A percentile compares a stretch with the other conserved stretches of the same genome.
These are phyloP conservation scores for Termitomyces sp. DNA, from an alignment of 768 basidiomycete species.

Conservation along the genomic window DNA sequence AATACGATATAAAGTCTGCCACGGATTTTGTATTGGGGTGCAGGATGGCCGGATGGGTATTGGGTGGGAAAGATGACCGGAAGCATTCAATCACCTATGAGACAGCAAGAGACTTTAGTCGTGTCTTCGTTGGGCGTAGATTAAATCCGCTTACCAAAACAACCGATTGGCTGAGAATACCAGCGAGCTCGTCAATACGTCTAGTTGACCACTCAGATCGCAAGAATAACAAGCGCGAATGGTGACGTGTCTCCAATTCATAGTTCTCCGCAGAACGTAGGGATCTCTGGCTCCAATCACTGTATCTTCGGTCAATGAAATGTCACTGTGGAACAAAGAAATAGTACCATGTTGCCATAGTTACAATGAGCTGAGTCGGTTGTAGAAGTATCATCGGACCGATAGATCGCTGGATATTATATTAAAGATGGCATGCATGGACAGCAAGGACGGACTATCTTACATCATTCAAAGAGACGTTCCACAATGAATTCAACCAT, in stretches of 20 bases:
- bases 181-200: slow-evolving; percentile 40
- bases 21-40: slow-evolving; percentile 14
- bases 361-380: slow-evolving; percentile 37
- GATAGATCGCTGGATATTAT: slow-evolving; percentile 7
- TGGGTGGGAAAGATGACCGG: slow-evolving; percentile 33
- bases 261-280: slow-evolving; percentile 38
- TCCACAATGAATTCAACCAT: slow-evolving; percentile 56
- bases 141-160: slow-evolving; percentile 33
- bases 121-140: neutral
- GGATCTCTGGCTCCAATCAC: slow-evolving; percentile 39
- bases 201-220: slow-evolving; percentile 34
- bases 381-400: slow-evolving; percentile 39
- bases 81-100: slow-evolving; percentile 45
- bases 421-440: neutral
- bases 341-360: slow-evolving; percentile 40
- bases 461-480: slow-evolving; percentile 21
- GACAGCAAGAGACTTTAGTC: neutral
- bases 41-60: slow-evolving; percentile 16
- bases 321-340: slow-evolving; percentile 4
- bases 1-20: slow-evolving; percentile 17
- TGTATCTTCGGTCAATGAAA: slow-evolving; percentile 19
- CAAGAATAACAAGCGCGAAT: slow-evolving; percentile 34
- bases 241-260: slow-evolving; percentile 33
- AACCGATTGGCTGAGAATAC: slow-evolving; percentile 38
- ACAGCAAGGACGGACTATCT: slow-evolving; percentile 7